Evolutionary conservation across 2,329 filamentous ascomycete species (phyloP).

Genomic region (Xylaria sp.): DNA sequence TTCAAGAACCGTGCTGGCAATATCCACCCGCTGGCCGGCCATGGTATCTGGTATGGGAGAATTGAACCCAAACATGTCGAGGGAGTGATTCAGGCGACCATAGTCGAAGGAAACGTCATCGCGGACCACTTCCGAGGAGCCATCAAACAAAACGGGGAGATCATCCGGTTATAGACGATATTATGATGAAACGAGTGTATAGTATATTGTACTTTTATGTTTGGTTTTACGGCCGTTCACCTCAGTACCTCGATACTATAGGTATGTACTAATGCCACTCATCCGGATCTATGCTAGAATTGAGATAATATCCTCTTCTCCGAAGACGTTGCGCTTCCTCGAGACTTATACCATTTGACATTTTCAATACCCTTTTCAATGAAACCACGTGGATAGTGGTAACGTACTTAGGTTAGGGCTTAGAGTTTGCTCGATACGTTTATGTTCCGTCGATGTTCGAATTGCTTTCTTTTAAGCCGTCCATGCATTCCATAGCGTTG

Average conservation of each 20-base stretch:
- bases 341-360: not conserved
- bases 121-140: constrained; percentile 78
- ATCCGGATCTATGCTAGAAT: not conserved
- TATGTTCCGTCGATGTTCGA: no score
- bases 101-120: constrained; percentile 73
- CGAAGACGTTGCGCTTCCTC: not conserved
- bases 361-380: not conserved
- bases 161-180: constrained; percentile 58
- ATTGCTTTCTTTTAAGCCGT: no score
- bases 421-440: no score
- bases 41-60: constrained; percentile 84
- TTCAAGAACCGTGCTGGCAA: constrained; percentile 54
- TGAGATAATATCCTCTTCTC: not conserved
- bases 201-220: constrained; percentile 10
- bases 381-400: not conserved
- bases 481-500: not conserved
- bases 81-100: constrained; percentile 77
- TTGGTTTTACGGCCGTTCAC: not conserved
- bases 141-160: constrained; percentile 65
- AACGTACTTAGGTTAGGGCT: not conserved
- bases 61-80: constrained; percentile 81
- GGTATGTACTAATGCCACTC: not conserved
- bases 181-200: not conserved
- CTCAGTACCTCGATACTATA: not conserved
- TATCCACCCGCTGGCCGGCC: constrained; percentile 70